Evolutionary conservation across 306 rosid species (phyloP), one percentile per base, ranked within the genome.

Genomic region (Ormosia semicastrata): DNA sequence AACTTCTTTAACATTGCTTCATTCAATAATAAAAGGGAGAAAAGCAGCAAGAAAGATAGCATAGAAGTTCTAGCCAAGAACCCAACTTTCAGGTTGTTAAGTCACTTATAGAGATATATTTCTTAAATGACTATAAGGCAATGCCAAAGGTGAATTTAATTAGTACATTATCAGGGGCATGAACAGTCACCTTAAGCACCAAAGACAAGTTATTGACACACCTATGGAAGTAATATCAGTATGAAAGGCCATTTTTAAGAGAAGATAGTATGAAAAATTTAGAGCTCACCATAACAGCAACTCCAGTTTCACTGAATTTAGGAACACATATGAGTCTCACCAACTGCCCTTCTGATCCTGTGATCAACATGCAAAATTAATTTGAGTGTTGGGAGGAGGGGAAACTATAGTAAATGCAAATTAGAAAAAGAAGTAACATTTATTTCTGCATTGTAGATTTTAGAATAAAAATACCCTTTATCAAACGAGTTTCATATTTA

Each of bases 301-400:
- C 83, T 85, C 99, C 98, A 8, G 90, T 90, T 84, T 89, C 94
- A 37, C 88, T 86, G 87, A 95, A 95, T 87, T 89, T 92, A 54
- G 98, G 99, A 77, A 95, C 85, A 69, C 89, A 79, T 29, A 95
- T 79, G 83, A 95, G 94, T 90, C 98, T 90, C 80, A 92, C 97
- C 85, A 81, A 80, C 86, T 90, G 97, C 87, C 98, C 97, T 73
- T 92, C 99, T 54, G 91, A 60, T 79, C 99, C 99, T 95, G 91
- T 79, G 84, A 71, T 69, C 53, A 71, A 64, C 39, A 36, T 15
- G 58, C 52, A 77, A 71, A 69, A 52, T 29, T 73, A 74, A 79
- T 29, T 66, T 5, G 17, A 47, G 73, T 34, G 43, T 44, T 62
- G 9, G 53, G 46, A 17, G 75, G n/a, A 76, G 85, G n/a, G 52